Conservation (phyloP, 1,284 basidiomycete genomes). For the Rhodotorula sp. region DNA sequence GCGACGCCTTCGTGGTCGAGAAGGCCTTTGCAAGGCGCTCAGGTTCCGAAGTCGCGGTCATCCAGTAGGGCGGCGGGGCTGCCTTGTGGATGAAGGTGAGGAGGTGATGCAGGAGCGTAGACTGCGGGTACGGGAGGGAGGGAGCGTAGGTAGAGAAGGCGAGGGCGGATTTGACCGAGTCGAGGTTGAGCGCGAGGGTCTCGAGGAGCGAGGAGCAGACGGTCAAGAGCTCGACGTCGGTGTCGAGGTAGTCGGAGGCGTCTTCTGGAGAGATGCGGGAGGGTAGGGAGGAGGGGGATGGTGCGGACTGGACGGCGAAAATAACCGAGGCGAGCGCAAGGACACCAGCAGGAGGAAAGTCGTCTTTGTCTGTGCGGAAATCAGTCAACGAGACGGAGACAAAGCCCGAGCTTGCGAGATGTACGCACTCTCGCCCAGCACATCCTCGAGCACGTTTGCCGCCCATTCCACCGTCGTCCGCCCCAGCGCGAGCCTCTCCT, state of each 20-base stretch:
- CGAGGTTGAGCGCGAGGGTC: slow-evolving; percentile 70
- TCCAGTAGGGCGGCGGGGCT: slow-evolving; percentile 66
- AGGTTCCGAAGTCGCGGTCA: slow-evolving; percentile 24
- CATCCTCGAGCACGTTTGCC: slow-evolving; percentile 39
- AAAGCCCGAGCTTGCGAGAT: fast-evolving
- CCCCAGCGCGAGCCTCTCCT: slow-evolving; percentile 64
- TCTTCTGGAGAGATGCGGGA: slow-evolving; percentile 58
- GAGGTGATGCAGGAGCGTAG: slow-evolving; percentile 61
- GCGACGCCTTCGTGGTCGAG: slow-evolving; percentile 75
- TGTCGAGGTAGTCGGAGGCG: slow-evolving; percentile 60
- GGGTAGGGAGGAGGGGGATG: slow-evolving; percentile 59
- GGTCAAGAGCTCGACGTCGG: slow-evolving; percentile 71
- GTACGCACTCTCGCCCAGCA: slow-evolving; percentile 25
- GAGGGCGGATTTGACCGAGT: slow-evolving; percentile 67
- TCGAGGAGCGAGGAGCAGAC: slow-evolving; percentile 72
- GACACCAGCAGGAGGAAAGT: slow-evolving; percentile 55
- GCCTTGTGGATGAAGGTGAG: slow-evolving; percentile 72
- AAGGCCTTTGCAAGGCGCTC: slow-evolving; percentile 59
- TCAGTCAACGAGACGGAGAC: background rate
- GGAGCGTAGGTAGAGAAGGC: slow-evolving; percentile 66
- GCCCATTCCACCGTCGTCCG: slow-evolving; percentile 29
- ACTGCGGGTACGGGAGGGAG: background rate
- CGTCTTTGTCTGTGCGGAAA: slow-evolving; percentile 52
- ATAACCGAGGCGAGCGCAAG: slow-evolving; percentile 66
- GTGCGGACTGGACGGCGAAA: slow-evolving; percentile 62